Base-by-base conservation (phyloP, 2,329 filamentous ascomycete species). In the Claviceps africana region DNA sequence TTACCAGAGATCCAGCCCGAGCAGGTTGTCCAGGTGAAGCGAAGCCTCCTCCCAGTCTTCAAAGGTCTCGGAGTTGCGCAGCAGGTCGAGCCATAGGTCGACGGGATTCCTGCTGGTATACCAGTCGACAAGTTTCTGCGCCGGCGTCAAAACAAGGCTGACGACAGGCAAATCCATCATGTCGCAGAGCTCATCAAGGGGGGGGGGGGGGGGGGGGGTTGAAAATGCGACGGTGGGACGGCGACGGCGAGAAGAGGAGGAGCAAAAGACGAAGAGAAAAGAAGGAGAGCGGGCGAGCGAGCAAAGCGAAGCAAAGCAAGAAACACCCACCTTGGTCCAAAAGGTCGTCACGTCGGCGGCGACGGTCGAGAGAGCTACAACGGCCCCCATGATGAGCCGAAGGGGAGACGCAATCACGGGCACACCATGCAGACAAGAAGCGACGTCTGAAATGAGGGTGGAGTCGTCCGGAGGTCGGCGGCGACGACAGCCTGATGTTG, bases 1-100 rank as follows among this genome's bases (percentile, higher is more conserved):
- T 54, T 70, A 86, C 87, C 87, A 95, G 55, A 89, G 67, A 67
- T 94, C 87, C 58, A 89, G 80, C 43, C 83, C 83, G n/a, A 89
- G 74, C 19, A 87, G 72, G 60, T 85, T 83, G 66, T 95, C 90
- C n/a, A 95, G 76, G 61, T 86, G 79, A 56, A 86, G 78, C 1
- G 89, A 88, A n/a, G 85, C 82, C 57, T 83, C 82, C 64, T 91
- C 84, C 88, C 89, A 96, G 64, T 93, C 85, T 62, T 93, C 86
- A 63, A 85, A 95, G 28, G 77, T 75, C 57, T 80, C 74, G 19
- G 88, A 85, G 54, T 80, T 76, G 51, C 74, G 75, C 47, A 94
- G 72, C 25, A 75, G 71, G 55, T 85, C 76, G 44, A 85, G 74
- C 70, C 87, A 83, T 51, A 81, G 70, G 57, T 85, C 79, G 48